Conservation (phyloP, 768 basidiomycete genomes). For the Stropharia rugosoannulata region DNA sequence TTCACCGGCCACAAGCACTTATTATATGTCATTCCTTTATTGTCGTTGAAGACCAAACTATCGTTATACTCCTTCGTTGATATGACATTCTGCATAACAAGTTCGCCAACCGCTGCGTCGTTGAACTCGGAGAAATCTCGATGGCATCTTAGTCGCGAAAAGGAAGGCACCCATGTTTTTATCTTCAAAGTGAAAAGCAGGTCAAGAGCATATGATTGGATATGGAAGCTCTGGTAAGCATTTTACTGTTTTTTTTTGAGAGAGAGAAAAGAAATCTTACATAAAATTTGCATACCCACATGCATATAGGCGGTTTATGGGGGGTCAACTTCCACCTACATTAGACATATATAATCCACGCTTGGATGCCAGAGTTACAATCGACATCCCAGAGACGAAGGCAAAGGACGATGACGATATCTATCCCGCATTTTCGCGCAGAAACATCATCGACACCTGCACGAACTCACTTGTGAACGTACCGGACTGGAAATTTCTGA, state of each 20-base stretch:
- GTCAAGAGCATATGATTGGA: constrained; percentile 83
- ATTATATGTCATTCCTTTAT: constrained; percentile 75
- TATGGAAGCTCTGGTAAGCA: constrained; percentile 79
- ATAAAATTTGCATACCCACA: constrained; percentile 1
- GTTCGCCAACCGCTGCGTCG: constrained; percentile 50
- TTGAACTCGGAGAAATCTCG: constrained; percentile 39
- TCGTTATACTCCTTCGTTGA: constrained; percentile 89
- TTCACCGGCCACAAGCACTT: constrained; percentile 74
- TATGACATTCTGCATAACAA: constrained; percentile 76
- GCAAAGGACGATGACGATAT: constrained; percentile 35
- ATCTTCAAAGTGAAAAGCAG: constrained; percentile 81
- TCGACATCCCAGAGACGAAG: constrained; percentile 61
- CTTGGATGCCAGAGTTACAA: constrained; percentile 62
- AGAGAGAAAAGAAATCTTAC: background rate
- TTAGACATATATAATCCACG: constrained; percentile 74
- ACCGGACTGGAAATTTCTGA: constrained; percentile 60
- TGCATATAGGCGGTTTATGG: constrained; percentile 61
- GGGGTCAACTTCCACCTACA: constrained; percentile 64
- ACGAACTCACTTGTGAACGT: constrained; percentile 52
- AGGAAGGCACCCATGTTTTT: constrained; percentile 81
- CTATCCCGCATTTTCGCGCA: constrained; percentile 52
- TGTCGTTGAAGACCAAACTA: constrained; percentile 58
- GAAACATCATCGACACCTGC: constrained; percentile 65
- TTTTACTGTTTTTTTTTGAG: background rate
- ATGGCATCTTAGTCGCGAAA: constrained; percentile 46